phyloP scores from a whole-genome alignment of 2,329 filamentous ascomycete genomes.

The Xylaria sp. region DNA sequence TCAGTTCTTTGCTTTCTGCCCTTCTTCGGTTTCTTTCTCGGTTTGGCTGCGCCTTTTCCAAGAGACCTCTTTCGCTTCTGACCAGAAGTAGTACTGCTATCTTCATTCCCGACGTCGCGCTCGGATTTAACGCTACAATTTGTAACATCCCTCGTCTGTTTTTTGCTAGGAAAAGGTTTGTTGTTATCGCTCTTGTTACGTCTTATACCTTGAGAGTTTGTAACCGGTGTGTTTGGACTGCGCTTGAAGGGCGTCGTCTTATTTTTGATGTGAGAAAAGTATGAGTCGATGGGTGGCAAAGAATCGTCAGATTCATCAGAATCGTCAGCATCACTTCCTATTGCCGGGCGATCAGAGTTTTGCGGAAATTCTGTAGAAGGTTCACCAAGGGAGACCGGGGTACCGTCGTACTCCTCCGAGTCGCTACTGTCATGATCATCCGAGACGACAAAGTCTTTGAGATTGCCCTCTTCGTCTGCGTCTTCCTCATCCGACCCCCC shows the following conservation, averaged over 20 bases:
- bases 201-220: background rate
- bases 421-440: slow-evolving; percentile 35
- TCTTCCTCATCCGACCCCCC: slow-evolving; percentile 33
- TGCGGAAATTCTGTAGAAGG: background rate
- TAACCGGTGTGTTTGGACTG: background rate
- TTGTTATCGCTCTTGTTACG: background rate
- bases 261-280: slow-evolving; percentile 20
- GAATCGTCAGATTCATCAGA: slow-evolving; percentile 34
- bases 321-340: slow-evolving; percentile 19
- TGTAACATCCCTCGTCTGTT: background rate
- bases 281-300: slow-evolving; percentile 25
- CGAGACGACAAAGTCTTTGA: slow-evolving; percentile 40
- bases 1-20: slow-evolving; percentile 32
- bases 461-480: slow-evolving; percentile 38
- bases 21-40: slow-evolving; percentile 31
- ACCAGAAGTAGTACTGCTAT: background rate
- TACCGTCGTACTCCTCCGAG: slow-evolving; percentile 7
- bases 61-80: slow-evolving; percentile 30
- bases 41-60: slow-evolving; percentile 13
- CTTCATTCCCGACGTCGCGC: background rate
- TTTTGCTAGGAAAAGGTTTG: background rate
- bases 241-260: background rate
- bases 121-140: background rate
- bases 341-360: background rate
- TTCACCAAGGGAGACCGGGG: slow-evolving; percentile 6